phyloP scores from a whole-genome alignment of 1,284 basidiomycete genomes.

The Flammula alnicola region DNA sequence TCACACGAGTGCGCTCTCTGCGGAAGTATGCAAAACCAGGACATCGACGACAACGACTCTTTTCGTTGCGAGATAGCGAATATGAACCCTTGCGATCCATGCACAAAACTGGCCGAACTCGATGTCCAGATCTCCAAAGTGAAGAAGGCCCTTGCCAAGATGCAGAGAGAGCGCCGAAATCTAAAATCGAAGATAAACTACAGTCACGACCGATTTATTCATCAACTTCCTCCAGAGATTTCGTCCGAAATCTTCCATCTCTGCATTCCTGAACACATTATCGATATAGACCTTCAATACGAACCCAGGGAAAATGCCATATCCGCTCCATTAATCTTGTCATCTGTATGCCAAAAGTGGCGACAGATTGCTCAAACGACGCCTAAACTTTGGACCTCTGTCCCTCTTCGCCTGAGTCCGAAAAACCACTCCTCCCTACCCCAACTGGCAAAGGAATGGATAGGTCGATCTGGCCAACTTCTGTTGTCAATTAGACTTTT shows the following conservation, averaged over 20 bases:
- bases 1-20: too few relatives aligned
- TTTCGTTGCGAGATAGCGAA: neutral
- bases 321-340: neutral
- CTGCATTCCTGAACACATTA: neutral
- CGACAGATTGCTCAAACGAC: neutral
- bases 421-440: neutral
- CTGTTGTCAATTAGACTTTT: neutral
- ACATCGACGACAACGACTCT: too few relatives aligned
- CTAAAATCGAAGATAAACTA: neutral
- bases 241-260: neutral
- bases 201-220: neutral
- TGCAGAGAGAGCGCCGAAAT: neutral
- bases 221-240: neutral
- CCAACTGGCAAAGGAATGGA: neutral
- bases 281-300: neutral
- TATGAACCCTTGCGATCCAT: neutral
- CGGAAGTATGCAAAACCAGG: too few relatives aligned
- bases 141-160: neutral
- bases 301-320: too few relatives aligned
- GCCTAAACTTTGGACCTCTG: neutral
- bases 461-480: neutral
- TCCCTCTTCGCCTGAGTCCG: neutral
- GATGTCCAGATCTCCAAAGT: neutral
- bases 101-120: neutral
- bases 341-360: constrained; percentile 4